Conservation (phyloP, 306 rosid species). For the Ormosia emarginata region DNA sequence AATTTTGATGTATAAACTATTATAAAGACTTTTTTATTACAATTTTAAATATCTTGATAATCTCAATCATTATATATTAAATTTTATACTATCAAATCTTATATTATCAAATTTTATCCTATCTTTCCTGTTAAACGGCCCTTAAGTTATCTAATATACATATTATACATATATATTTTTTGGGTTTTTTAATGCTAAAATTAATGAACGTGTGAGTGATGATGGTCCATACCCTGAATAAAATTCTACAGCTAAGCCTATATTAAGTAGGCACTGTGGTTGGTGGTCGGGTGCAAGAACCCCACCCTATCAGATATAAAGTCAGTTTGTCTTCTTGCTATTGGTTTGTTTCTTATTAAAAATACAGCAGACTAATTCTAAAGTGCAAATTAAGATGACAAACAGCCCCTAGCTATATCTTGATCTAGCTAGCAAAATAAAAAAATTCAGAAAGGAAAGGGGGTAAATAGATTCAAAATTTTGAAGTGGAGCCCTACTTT, state of each 20-base stretch:
- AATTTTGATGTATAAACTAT: too few species aligned
- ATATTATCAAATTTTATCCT: too few species aligned
- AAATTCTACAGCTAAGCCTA: slow-evolving; percentile 47
- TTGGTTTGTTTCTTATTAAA: slow-evolving; percentile 1
- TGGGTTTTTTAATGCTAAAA: neutral
- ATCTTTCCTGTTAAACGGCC: too few species aligned
- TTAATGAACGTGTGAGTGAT: slow-evolving; percentile 20
- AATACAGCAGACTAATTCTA: slow-evolving; percentile 1
- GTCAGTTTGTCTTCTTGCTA: slow-evolving; percentile 30
- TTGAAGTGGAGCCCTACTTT: slow-evolving; percentile 41
- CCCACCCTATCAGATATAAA: slow-evolving; percentile 31
- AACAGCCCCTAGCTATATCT: neutral
- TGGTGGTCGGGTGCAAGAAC: slow-evolving; percentile 48
- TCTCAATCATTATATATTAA: too few species aligned
- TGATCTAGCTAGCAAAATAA: neutral
- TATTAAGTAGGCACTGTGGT: slow-evolving; percentile 54
- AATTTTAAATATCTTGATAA: too few species aligned
- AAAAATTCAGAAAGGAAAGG: neutral
- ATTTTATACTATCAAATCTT: too few species aligned
- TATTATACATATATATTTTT: neutral
- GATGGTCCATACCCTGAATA: slow-evolving; percentile 29
- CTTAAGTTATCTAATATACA: neutral
- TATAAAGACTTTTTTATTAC: too few species aligned
- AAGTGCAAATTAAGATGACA: neutral
- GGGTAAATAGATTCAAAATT: neutral